Base-by-base conservation (phyloP, 148 eudicot genomes). In the Heliosperma pusillum region DNA sequence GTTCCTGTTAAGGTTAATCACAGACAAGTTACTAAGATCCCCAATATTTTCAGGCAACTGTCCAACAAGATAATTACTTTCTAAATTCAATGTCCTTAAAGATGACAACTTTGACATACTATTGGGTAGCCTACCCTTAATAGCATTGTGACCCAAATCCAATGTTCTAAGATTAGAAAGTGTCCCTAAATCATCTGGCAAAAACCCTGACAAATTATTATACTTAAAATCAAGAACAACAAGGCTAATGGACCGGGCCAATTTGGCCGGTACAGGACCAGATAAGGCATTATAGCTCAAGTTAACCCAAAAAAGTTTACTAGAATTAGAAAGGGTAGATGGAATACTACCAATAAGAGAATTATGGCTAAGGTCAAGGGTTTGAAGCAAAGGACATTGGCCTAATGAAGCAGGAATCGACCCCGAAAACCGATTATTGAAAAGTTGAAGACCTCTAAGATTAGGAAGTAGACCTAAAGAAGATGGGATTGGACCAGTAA, bases 391-490 rank as follows among this genome's bases (percentile, higher is more conserved):
- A 29, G 84, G 87, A 62, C 87, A 87, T 3, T 75, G 72, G 7
- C 96, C 91, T 40, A 92, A 71, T 17, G 95, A 82, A 74, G 86
- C 73, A 5, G 97, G 97, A 76, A 92, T 87, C 1, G 93, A 82
- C 70, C 97, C 97, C 17, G 88, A 74, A 77, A 92, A 66, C 22
- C 83, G 80, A 21, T 90, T 92, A 65, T 88, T 92, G 69, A 87
- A 92, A 13, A 92, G 74, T 52, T 92, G 95, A 74, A 92, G 79
- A 25, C 97, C 97, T 81, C 97, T 81, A 67, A 92, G 93, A 30
- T 81, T 90, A 29, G 93, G 95, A 16, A 92, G 77, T 10, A 83
- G 76, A 8, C 96, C 97, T 79, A 92, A 67, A 58, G 90, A 53
- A 9, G 81, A 17, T 12, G 97, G 97, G 69, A 92, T 86, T 65